phyloP scores from a whole-genome alignment of 164 flowering plant genomes.

The Magnolia sinica region DNA sequence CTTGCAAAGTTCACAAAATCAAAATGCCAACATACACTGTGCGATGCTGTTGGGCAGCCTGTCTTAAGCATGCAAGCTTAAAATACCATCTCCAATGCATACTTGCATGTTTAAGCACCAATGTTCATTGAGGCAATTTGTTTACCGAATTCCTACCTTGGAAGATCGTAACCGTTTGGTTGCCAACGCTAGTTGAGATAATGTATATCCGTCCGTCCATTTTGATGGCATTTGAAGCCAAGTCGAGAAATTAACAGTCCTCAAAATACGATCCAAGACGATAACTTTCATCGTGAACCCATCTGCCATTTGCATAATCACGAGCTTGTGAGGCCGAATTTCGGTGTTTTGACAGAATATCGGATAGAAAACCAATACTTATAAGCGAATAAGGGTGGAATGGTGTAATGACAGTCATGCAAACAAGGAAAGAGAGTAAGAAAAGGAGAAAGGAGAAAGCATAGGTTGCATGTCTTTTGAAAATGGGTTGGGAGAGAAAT shows the following conservation, averaged over 20 bases:
- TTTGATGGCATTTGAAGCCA: conserved; percentile 50
- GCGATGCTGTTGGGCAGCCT: too few relatives aligned
- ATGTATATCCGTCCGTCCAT: conserved; percentile 49
- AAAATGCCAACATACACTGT: too few relatives aligned
- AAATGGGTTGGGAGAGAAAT: conserved; percentile 2
- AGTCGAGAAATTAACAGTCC: conserved; percentile 58
- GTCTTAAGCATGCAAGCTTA: neutral
- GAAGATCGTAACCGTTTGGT: conserved; percentile 60
- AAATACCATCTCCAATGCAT: neutral
- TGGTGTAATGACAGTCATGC: conserved; percentile 14
- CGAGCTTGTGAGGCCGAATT: conserved; percentile 12
- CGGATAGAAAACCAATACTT: conserved; percentile 17
- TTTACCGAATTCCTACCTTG: conserved; percentile 36
- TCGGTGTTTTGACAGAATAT: conserved; percentile 2
- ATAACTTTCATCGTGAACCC: conserved; percentile 46
- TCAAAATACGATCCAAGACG: conserved; percentile 30
- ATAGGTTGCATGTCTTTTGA: conserved; percentile 14
- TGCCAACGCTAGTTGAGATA: conserved; percentile 73
- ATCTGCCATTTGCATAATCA: conserved; percentile 49
- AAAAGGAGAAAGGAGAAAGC: conserved; percentile 21
- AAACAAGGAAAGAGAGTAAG: conserved; percentile 16
- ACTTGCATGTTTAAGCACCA: neutral
- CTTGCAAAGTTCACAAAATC: too few relatives aligned
- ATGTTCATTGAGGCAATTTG: neutral
- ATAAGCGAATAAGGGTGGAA: conserved; percentile 19